Evolutionary conservation across 2,329 filamentous ascomycete species (phyloP), one percentile per base, ranked within the genome.

Genomic region (Fusarium scirpi): DNA sequence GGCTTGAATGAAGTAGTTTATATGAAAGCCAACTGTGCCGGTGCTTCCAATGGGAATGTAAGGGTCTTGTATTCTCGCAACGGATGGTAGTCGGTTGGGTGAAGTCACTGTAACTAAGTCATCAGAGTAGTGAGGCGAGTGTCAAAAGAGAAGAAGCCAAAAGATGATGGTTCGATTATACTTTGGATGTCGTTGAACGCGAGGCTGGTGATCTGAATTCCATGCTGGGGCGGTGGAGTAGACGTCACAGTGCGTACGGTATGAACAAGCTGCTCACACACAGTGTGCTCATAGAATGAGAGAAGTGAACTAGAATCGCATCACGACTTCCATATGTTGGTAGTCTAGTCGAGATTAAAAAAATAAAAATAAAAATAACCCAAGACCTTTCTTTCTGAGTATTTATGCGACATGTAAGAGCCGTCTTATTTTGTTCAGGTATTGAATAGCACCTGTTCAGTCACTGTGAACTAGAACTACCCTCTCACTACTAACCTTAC

Each of bases 141-240:
- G 18, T 12, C 10, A 10, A 16, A 41, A n/a, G 13, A 27, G 34
- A n/a, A 53, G n/a, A 41, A n/a, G 27, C 8, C 32, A 13, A 51
- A 49, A 20, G 25, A 29, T n/a, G 47, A 22, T 67, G 59, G 58
- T 46, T 32, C 40, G 34, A 47, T 58, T 53, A 46, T 25, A 51
- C 30, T 60, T 59, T n/a, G 55, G 34, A 29, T 72, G 71, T 66
- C 45, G 71, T 75, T 69, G 59, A 61, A 46, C 46, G 45, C 62
- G 58, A 69, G 47, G 52, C 58, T 70, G 61, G 56, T 72, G 69
- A 73, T 70, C 59, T 54, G 58, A 65, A 57, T 55, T 65, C 51
- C 54, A 72, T 68, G 65, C 63, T 72, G 73, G 71, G 73, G 73
- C 71, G 61, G 73, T 72, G 59, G 70, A 67, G 53, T 66, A 62